phyloP scores from a whole-genome alignment of 1,284 basidiomycete genomes.

The Cryptococcus sp. region DNA sequence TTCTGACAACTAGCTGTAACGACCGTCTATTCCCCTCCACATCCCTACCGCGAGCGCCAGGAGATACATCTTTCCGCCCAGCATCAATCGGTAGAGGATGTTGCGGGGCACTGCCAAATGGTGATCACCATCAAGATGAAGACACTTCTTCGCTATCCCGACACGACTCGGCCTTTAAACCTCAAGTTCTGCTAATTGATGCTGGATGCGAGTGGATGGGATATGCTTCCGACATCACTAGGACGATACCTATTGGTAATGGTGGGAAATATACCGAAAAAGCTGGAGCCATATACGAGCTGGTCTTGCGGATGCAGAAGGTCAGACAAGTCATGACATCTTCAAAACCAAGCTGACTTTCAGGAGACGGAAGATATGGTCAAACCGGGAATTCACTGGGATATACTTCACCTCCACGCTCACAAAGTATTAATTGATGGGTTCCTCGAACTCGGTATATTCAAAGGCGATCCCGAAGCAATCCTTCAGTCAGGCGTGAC shows the following conservation, averaged over 20 bases:
- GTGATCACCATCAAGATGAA: slow-evolving; percentile 22
- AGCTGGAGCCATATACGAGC: slow-evolving; percentile 71
- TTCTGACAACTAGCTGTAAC: slow-evolving; percentile 34
- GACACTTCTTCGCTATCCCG: slow-evolving; percentile 11
- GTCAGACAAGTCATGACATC: slow-evolving; percentile 47
- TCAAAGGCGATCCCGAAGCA: slow-evolving; percentile 58
- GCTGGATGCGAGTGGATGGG: slow-evolving; percentile 83
- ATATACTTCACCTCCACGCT: slow-evolving; percentile 71
- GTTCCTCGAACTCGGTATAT: slow-evolving; percentile 78
- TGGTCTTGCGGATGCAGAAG: slow-evolving; percentile 83
- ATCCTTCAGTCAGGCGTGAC: slow-evolving; percentile 71
- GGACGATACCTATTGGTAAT: slow-evolving; percentile 63
- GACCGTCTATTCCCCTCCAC: slow-evolving; percentile 45
- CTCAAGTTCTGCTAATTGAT: slow-evolving; percentile 83
- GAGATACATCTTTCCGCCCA: slow-evolving; percentile 35
- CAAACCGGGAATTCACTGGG: slow-evolving; percentile 76
- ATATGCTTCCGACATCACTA: slow-evolving; percentile 46
- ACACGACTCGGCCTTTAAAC: slow-evolving; percentile 46
- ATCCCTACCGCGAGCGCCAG: slow-evolving; percentile 24
- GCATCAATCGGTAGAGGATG: slow-evolving; percentile 35
- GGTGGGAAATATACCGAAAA: slow-evolving; percentile 77
- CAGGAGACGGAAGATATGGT: slow-evolving; percentile 65
- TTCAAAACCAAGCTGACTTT: slow-evolving; percentile 1
- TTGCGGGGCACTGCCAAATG: slow-evolving; percentile 32
- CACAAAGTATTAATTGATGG: slow-evolving; percentile 72